Percentiles rank a stretch among this genome's conserved stretches.
phyloP scores from a whole-genome alignment of 1,139 yeast genomes.

The Scheffersomyces lignicola region DNA sequence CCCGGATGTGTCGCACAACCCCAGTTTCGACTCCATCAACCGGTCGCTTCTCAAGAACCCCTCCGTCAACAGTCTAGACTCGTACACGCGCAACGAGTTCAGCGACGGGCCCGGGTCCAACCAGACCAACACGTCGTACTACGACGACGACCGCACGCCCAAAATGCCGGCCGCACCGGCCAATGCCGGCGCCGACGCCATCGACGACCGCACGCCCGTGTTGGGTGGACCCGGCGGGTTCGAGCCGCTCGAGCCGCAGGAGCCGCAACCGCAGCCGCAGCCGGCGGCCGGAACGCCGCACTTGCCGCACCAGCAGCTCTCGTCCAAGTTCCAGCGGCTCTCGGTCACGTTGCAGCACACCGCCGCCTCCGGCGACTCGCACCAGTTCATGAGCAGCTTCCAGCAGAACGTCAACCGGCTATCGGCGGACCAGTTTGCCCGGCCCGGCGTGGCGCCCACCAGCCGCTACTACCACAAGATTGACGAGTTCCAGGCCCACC shows the following conservation, averaged over 20 bases:
- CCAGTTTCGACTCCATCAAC: slow-evolving; percentile 37
- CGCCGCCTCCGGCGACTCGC: slow-evolving; percentile 40
- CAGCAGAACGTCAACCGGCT: slow-evolving; percentile 29
- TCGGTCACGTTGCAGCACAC: slow-evolving; percentile 40
- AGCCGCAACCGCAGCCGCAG: slow-evolving; percentile 3
- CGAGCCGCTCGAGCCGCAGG: slow-evolving; percentile 4
- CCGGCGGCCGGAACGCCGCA: slow-evolving; percentile 9
- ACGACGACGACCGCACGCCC: slow-evolving; percentile 35
- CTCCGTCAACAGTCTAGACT: slow-evolving; percentile 8
- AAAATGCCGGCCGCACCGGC: slow-evolving; percentile 15
- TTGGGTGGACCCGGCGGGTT: slow-evolving; percentile 15
- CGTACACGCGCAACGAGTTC: slow-evolving; percentile 10
- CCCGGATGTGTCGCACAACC: slow-evolving; percentile 8
- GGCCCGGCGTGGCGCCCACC: slow-evolving; percentile 8
- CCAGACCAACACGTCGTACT: slow-evolving; percentile 5
- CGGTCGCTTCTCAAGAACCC: slow-evolving; percentile 27
- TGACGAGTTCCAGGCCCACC: slow-evolving; percentile 13
- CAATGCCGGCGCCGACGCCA: neutral
- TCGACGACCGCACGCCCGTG: slow-evolving; percentile 34
- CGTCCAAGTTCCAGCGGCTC: slow-evolving; percentile 40
- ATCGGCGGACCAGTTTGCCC: slow-evolving; percentile 16
- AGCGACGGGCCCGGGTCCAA: slow-evolving; percentile 5
- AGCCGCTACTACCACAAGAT: slow-evolving; percentile 40
- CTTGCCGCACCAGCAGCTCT: slow-evolving; percentile 38
- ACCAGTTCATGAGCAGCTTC: slow-evolving; percentile 42